These are phyloP conservation scores for Apiospora phragmitis DNA, from an alignment of 2,329 filamentous ascomycete genomes.

Conservation along the genomic window DNA sequence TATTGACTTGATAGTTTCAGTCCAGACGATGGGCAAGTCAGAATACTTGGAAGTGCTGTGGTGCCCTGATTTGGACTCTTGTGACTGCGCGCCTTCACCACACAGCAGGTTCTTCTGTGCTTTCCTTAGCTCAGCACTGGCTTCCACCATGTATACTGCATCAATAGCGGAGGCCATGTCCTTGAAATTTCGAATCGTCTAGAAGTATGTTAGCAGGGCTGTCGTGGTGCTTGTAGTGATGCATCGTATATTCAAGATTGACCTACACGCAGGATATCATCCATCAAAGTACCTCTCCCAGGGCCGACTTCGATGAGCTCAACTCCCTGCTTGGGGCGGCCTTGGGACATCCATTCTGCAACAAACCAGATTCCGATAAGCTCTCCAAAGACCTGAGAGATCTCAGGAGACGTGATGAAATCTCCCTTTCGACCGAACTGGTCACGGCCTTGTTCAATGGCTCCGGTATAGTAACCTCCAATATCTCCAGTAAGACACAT, in stretches of 20 bases:
- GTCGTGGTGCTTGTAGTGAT: background rate
- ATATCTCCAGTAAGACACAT: conserved; percentile 92
- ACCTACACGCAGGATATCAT: conserved; percentile 85
- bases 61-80: conserved; percentile 72
- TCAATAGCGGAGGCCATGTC: conserved; percentile 75
- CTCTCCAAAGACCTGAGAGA: conserved; percentile 96
- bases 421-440: conserved; percentile 93
- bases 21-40: conserved; percentile 79
- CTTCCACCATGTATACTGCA: conserved; percentile 90
- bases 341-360: conserved; percentile 94
- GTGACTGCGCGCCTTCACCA: conserved; percentile 65
- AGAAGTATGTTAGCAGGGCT: conserved; percentile 7
- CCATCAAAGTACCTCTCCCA: conserved; percentile 93
- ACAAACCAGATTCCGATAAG: conserved; percentile 93
- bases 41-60: conserved; percentile 76
- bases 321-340: conserved; percentile 69
- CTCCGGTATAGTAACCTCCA: conserved; percentile 90
- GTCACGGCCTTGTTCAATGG: conserved; percentile 67
- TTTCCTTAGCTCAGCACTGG: conserved; percentile 75
- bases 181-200: conserved; percentile 86
- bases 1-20: conserved; percentile 83
- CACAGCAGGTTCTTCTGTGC: conserved; percentile 83
- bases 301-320: conserved; percentile 94
- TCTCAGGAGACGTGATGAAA: conserved; percentile 96
- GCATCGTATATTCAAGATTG: background rate